Percentiles rank a stretch among this genome's conserved stretches.
Evolutionary conservation across 495 filamentous ascomycete species (phyloP).

Genomic region (Penicillium taxi): DNA sequence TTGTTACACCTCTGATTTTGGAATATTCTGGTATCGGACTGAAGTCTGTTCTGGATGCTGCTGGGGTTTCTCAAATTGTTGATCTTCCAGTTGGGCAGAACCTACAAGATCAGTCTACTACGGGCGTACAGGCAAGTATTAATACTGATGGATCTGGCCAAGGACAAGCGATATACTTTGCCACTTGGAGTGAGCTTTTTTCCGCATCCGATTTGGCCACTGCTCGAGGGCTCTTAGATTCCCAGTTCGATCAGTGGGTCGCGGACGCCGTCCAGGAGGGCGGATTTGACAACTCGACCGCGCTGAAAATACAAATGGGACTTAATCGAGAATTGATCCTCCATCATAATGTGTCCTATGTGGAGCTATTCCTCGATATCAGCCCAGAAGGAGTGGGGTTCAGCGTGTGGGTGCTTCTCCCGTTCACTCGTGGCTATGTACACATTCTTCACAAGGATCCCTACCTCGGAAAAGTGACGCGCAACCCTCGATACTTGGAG

Average conservation of each 20-base stretch:
- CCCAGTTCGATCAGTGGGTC: slow-evolving; percentile 1
- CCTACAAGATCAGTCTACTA: slow-evolving; percentile 1
- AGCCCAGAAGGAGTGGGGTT: neutral
- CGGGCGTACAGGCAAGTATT: neutral
- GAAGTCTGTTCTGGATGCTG: neutral
- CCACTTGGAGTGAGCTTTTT: neutral
- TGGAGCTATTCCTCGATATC: slow-evolving; percentile 12
- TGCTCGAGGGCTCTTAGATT: neutral
- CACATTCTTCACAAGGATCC: neutral
- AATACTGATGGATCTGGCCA: neutral
- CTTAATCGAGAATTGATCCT: slow-evolving; percentile 10
- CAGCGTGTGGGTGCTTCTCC: neutral
- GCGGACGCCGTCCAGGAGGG: neutral
- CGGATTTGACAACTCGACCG: slow-evolving; percentile 2
- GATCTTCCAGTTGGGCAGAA: slow-evolving; percentile 2
- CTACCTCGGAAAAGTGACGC: neutral
- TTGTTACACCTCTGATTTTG: neutral
- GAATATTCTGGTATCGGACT: slow-evolving; percentile 1
- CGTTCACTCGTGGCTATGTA: slow-evolving; percentile 1
- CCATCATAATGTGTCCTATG: slow-evolving; percentile 9
- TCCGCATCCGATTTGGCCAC: neutral
- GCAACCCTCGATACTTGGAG: neutral
- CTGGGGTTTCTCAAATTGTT: neutral
- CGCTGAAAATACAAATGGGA: slow-evolving; percentile 6
- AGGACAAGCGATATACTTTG: neutral